Conservation (phyloP, 129 eudicot genomes). For the Oenanthe sinensis region DNA sequence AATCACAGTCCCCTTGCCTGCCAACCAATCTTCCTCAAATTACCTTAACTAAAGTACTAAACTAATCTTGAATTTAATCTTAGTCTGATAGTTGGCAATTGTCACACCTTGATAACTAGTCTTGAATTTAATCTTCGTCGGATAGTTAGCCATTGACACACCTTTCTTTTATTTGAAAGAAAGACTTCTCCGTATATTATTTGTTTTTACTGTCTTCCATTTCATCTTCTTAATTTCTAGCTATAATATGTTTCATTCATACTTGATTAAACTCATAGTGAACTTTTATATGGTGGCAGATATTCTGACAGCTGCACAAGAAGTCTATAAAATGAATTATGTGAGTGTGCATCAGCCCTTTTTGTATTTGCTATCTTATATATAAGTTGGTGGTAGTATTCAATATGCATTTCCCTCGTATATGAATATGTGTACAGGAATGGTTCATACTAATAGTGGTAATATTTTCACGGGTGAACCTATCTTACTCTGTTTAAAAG, state of each 20-base stretch:
- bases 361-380: background rate
- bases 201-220: background rate
- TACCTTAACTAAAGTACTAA: no score
- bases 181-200: no score
- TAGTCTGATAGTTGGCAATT: no score
- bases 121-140: no score
- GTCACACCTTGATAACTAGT: no score
- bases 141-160: no score
- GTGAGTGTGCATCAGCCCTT: conserved; percentile 40
- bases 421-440: background rate
- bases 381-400: background rate
- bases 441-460: background rate
- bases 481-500: no score
- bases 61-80: no score
- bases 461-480: background rate
- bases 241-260: background rate
- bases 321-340: conserved; percentile 55
- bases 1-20: no score
- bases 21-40: no score
- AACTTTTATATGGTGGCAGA: conserved; percentile 47
- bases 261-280: conserved; percentile 5
- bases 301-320: conserved; percentile 74
- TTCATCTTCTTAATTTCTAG: background rate
- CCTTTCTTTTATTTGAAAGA: no score
- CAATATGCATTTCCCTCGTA: background rate